phyloP scores from a whole-genome alignment of 495 filamentous ascomycete genomes.

The Penicillium robsamsonii region DNA sequence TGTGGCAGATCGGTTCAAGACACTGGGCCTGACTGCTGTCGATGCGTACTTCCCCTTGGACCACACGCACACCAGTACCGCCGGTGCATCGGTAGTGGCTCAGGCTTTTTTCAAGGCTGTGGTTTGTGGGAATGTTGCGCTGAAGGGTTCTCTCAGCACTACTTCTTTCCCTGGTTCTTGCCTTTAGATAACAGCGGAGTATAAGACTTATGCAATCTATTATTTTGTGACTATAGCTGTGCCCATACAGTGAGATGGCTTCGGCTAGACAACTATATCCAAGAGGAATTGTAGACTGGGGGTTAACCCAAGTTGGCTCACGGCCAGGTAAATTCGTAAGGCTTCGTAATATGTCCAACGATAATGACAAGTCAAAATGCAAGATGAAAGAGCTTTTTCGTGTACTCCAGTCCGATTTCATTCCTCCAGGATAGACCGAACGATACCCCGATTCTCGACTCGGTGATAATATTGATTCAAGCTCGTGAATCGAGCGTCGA shows the following conservation, averaged over 20 bases:
- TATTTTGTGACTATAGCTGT: not conserved
- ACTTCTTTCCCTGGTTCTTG: constrained; percentile 34
- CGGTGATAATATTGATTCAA: constrained; percentile 54
- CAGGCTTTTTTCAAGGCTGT: constrained; percentile 63
- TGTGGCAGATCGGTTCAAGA: constrained; percentile 50
- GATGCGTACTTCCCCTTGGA: constrained; percentile 57
- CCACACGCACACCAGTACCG: constrained; percentile 63
- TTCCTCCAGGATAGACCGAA: constrained; percentile 45
- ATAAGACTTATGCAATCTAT: not conserved
- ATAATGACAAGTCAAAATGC: constrained; percentile 7
- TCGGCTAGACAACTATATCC: not conserved
- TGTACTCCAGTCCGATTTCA: constrained; percentile 8
- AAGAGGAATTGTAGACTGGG: not conserved
- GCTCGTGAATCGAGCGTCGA: constrained; percentile 38
- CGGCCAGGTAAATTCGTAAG: constrained; percentile 3
- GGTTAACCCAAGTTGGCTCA: not conserved
- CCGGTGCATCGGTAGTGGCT: constrained; percentile 56
- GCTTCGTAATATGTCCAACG: constrained; percentile 17
- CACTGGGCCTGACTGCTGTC: constrained; percentile 43
- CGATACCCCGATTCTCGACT: constrained; percentile 49
- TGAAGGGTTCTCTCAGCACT: constrained; percentile 35
- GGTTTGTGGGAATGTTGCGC: constrained; percentile 37
- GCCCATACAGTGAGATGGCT: not conserved
- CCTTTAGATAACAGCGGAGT: constrained; percentile 14
- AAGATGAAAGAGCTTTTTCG: not conserved